phyloP scores from a whole-genome alignment of 306 rosid species.

The Acacia confusa region DNA sequence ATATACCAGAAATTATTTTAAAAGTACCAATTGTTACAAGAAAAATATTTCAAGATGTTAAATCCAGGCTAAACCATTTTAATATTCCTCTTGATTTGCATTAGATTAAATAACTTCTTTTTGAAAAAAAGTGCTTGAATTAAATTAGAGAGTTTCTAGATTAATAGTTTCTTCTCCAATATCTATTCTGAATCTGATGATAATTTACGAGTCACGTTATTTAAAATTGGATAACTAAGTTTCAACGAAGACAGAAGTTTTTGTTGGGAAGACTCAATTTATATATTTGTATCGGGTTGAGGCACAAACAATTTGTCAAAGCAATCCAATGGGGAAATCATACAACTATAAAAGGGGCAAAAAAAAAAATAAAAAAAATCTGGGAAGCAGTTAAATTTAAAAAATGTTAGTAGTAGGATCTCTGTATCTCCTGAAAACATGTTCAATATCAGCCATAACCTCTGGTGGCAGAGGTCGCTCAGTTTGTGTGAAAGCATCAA shows the following conservation, averaged over 20 bases:
- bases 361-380: not conserved
- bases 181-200: not conserved
- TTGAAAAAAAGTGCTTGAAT: not conserved
- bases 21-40: no score
- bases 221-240: not conserved
- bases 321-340: not conserved
- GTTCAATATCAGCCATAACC: constrained; percentile 63
- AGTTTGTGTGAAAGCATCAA: constrained; percentile 65
- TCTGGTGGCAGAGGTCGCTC: constrained; percentile 72
- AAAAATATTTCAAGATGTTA: no score
- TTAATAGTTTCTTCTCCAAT: not conserved
- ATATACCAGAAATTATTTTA: no score
- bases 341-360: not conserved
- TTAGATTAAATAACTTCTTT: not conserved
- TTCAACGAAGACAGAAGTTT: not conserved
- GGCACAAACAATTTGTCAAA: not conserved
- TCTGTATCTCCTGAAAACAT: constrained; percentile 67
- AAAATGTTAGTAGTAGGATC: constrained; percentile 61
- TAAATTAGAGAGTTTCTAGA: not conserved
- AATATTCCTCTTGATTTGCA: not conserved
- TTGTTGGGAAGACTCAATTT: not conserved
- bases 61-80: not conserved
- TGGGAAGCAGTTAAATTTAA: constrained; percentile 26
- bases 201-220: no score
- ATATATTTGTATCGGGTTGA: not conserved